Base-by-base conservation (phyloP, 2,329 filamentous ascomycete species). In the Cadophora gregata region DNA sequence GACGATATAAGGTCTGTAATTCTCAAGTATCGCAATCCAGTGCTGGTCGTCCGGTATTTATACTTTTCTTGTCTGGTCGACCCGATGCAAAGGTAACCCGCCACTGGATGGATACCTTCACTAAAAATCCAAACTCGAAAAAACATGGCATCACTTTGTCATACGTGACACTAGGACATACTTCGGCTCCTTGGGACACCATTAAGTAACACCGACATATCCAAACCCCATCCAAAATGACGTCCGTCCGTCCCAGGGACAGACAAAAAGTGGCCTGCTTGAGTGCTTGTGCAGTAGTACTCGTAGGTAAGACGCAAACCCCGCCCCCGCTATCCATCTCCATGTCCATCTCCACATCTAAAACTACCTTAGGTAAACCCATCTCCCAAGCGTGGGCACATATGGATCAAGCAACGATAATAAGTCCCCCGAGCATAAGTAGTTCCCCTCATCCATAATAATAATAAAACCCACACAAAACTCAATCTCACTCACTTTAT, bases 111-210 rank as follows among this genome's bases (percentile, higher is more conserved):
- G 31, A 5, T 5, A 33, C n/a, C n/a, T n/a, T n/a, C 10, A 33
- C 31, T 33, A 33, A 33, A 33, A 42, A 7, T n/a, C n/a, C 25
- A 25, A 27, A 51, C 24, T 51, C 24, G 24, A 27, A 14, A 8
- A 21, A 33, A 19, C 51, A 56, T 56, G 16, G 31, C 5, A 36
- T 33, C 29, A 36, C 51, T 36, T n/a, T 33, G 51, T 38, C 27
- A 36, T 33, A 36, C 51, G n/a, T 7, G 8, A 56, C 29, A 56
- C 51, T 56, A 56, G 51, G 51, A 36, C 51, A 31, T 36, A 36
- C 51, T 56, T 36, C 51, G 51, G 51, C 16, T 19, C 51, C 50
- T 53, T 53, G n/a, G 47, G 19, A 42, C 24, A 6, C 16, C n/a
- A 19, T 31, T 21, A n/a, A 36, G 51, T 56, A 56, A 36, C 51